Base-by-base conservation (phyloP, 1,284 basidiomycete species). In the Heterobasidion annosum region DNA sequence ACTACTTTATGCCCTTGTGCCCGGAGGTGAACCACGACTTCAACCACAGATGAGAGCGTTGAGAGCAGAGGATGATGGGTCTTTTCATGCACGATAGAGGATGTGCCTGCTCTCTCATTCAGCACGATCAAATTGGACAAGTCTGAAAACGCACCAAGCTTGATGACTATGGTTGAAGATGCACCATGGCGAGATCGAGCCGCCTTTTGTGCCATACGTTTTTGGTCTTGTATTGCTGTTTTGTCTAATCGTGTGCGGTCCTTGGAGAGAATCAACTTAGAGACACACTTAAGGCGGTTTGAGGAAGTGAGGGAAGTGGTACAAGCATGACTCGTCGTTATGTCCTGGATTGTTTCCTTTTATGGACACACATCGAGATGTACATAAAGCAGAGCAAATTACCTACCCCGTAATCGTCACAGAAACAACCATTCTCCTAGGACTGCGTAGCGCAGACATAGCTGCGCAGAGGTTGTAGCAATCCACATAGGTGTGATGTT, bases 1-100 rank as follows among this genome's bases (percentile, higher is more conserved):
- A 98, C 91, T 55, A 99, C 93, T 61, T 91, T 87, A 72, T 99
- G 96, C 0, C 96, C 96, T 44, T 85, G 74, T 3, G 76, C 73
- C 50, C 88, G 83, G 5, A 99, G 79, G 45, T 81, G 71, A 42
- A 93, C 81, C 12, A 94, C 93, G 0, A 93, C 92, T 70, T 99
- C 96, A 48, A 96, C 94, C 51, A 99, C 79, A 0, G 91, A 85
- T 0, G 93, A 94, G 25, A 99, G 80, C 7, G 91, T 91, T 8
- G 93, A 91, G 0, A 99, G 77, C 18, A 98, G 79, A 0, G 96
- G 94, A 59, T 92, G 84, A 56, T 95, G 91, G 1, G 91, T 93
- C 51, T 81, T 82, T 67, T 95, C 89, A 68, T 94, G 89, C 12
- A 97, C 88, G 66, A 98, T 97, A 2, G 93, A 96, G 0, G 94